Conservation (phyloP, 148 eudicot species). For the Fallopia convolvulus region DNA sequence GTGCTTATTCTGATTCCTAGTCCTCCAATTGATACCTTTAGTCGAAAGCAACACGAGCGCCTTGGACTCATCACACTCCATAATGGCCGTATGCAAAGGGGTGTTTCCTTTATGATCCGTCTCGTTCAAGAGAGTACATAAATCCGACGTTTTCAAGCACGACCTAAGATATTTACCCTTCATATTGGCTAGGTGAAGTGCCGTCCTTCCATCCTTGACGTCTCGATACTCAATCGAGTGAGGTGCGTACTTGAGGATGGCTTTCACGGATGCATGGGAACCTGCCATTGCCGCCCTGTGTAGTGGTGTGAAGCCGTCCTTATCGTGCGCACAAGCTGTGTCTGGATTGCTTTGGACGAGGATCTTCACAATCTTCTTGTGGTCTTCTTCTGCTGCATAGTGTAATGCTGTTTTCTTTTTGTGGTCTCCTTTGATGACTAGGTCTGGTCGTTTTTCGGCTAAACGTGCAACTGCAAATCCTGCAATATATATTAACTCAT, state of each 20-base stretch:
- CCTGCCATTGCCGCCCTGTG: slow-evolving; percentile 3
- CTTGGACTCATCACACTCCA: neutral
- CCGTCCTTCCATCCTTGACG: neutral
- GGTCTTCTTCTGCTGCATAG: neutral
- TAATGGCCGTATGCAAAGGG: neutral
- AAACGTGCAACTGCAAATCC: neutral
- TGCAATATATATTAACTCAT: neutral
- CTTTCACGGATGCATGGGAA: neutral
- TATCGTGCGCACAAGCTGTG: neutral
- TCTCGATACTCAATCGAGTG: neutral
- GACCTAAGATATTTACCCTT: neutral
- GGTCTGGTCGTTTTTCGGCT: neutral
- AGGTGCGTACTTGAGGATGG: slow-evolving; percentile 4
- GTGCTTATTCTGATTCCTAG: neutral
- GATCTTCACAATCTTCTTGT: neutral
- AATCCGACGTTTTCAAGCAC: neutral
- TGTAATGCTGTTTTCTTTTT: neutral
- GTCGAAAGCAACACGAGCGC: neutral
- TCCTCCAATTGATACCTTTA: neutral
- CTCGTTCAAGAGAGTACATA: neutral
- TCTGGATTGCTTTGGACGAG: neutral
- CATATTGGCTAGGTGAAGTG: neutral
- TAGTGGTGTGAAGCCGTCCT: slow-evolving; percentile 1
- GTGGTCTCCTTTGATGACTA: neutral
- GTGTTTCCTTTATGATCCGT: neutral